Evolutionary conservation across 305 asterid species (phyloP), one percentile per base, ranked within the genome.

Genomic region (Coffea humblotiana): DNA sequence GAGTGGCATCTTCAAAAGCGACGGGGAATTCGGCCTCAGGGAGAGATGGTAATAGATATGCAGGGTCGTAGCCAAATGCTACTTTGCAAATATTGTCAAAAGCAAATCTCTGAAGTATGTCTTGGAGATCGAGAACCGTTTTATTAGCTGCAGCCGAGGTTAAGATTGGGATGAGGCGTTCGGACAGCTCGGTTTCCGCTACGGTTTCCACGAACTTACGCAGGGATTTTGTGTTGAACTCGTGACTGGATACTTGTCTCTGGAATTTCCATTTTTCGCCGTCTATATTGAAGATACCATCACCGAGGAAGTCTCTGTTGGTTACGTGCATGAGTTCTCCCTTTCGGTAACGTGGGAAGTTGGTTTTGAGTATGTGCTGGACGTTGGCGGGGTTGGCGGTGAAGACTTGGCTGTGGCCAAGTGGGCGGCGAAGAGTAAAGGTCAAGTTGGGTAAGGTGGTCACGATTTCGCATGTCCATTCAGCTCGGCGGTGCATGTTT

Each of bases 11-110:
- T 37, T 84, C 87, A 75, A 84, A 84, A 29, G 87, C 83, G 12
- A 66, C 68, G 10, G 87, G 81, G 25, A 84, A 84, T 74, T 78
- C 35, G 4, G 83, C 66, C 11, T 72, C 75, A 0, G 87, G 84
- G 18, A 81, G 84, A 21, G 84, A 78, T 0, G 78, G 69, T 32
- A 77, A 37, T 8, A 84, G 70, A 51, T 79, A 84, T 2, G 68
- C 78, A 60, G 87, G 87, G 65, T 84, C 87, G 4, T 80, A 84
- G 0, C 87, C 84, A 45, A 84, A 84, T 51, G 87, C 83, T 9
- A 84, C 48, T 76, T 78, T 78, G 52, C 87, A 84, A 5, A 84
- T 75, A 49, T 84, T 84, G 56, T 84, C 87, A 48, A 84, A 84
- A 64, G 87, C 79, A 56, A 84, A 84, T 14, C 87, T 52, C 43